Evolutionary conservation across 1,139 yeast genomes (phyloP), one percentile per base, ranked within the genome.

Genomic region (Citeromyces hawaiiensis): DNA sequence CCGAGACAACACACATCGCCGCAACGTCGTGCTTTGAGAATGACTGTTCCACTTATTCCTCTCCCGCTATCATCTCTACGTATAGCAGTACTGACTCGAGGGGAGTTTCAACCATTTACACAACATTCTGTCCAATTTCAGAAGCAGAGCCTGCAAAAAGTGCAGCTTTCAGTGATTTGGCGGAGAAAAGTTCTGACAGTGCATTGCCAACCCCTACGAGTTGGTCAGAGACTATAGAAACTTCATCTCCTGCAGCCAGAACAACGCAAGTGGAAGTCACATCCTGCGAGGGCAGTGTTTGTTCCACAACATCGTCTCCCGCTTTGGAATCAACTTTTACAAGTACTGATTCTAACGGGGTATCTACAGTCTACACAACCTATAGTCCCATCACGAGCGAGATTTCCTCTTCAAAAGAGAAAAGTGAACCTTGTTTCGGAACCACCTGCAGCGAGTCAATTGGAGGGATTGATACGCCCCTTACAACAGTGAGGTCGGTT

Each of bases 361-460:
- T 59, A 35, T 58, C 53, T 41, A 70, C 76, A 36, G 53, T 54
- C 36, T 68, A 64, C 63, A 67, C 75, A 47, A 70, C 77, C 40
- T 57, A 64, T 55, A 70, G 75, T 45, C 73, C 72, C 44, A 32
- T 48, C 16, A 39, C 47, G 11, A 19, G 14, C 17, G 35, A 21
- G 23, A 18, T 4, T 16, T 30, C 19, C 40, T 30, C 13, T 36
- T 43, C 21, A 43, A 47, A 44, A 21, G 9, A n/a, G 7, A 14
- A 40, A 27, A 33, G 35, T 32, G 31, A 46, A 31, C 27, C 44
- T 8, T 45, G 42, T 23, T 42, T 43, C 7, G 44, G 44, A 23
- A 39, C 37, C 33, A 29, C 11, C 4, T 34, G 19, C n/a, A 18
- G 25, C 15, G 17, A 21, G 14, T 6, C 16, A 15, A 31, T 27